Evolutionary conservation across 2,329 filamentous ascomycete species (phyloP).

Genomic region (Alternaria sp.): DNA sequence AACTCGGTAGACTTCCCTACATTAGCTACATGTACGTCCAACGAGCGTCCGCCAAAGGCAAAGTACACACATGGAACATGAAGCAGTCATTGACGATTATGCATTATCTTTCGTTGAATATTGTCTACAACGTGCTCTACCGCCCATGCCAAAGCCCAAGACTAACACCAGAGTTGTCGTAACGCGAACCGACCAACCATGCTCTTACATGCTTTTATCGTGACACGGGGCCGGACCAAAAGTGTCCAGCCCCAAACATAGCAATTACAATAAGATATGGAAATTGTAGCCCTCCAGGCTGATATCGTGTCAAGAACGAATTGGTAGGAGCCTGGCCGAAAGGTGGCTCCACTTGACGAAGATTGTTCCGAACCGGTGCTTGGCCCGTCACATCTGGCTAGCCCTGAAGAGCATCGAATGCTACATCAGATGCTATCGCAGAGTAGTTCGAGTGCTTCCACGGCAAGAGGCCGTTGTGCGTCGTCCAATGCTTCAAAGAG

Average conservation of each 20-base stretch:
- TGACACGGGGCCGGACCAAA: constrained; percentile 21
- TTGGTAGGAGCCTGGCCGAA: constrained; percentile 3
- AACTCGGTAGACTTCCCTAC: constrained; percentile 1
- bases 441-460: not conserved
- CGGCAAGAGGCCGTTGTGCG: not conserved
- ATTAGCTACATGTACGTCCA: not conserved
- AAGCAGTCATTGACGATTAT: constrained; percentile 11
- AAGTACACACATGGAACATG: not conserved
- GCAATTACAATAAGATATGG: constrained; percentile 29
- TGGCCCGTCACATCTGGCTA: not conserved
- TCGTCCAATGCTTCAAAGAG: not conserved
- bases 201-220: constrained; percentile 29
- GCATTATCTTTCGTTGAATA: constrained; percentile 16
- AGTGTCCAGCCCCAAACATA: constrained; percentile 19
- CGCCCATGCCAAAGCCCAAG: constrained; percentile 11
- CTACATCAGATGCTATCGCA: not conserved
- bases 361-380: not conserved
- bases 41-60: not conserved
- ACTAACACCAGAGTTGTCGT: constrained; percentile 18
- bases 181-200: constrained; percentile 18
- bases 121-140: constrained; percentile 1
- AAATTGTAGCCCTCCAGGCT: constrained; percentile 11
- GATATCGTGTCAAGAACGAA: constrained; percentile 8
- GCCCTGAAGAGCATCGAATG: not conserved
- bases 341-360: constrained; percentile 7